Evolutionary conservation across 495 filamentous ascomycete species (phyloP).

Genomic region (Penicillium steckii): DNA sequence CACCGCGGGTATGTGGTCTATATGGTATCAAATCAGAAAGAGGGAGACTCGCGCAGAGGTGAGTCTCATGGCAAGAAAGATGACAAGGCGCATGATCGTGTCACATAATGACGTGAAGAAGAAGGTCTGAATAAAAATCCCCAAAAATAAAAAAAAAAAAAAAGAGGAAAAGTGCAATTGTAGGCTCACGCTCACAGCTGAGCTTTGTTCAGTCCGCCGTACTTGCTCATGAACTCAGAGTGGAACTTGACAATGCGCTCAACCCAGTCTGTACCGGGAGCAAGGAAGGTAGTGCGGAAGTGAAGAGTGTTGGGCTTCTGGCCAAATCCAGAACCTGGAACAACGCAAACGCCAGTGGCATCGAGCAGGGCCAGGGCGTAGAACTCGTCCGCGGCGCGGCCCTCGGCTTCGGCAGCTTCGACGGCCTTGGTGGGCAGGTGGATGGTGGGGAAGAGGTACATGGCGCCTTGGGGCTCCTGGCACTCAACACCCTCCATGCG

Average conservation of each 20-base stretch:
- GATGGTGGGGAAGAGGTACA: slow-evolving; percentile 99
- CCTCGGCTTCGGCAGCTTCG: slow-evolving; percentile 70
- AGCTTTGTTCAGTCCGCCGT: slow-evolving; percentile 32
- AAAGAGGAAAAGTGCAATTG: neutral
- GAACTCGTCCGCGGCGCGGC: slow-evolving; percentile 81
- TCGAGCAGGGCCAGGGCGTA: slow-evolving; percentile 89
- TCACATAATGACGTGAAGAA: slow-evolving; percentile 6
- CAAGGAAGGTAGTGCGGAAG: slow-evolving; percentile 95
- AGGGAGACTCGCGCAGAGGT: neutral
- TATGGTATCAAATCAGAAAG: slow-evolving; percentile 17
- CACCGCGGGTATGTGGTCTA: slow-evolving; percentile 3
- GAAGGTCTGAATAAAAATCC: neutral
- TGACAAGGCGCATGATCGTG: neutral
- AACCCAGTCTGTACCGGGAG: slow-evolving; percentile 94
- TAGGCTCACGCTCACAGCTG: neutral
- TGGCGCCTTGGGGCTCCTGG: slow-evolving; percentile 82
- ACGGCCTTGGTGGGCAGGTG: slow-evolving; percentile 70
- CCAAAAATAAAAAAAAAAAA: neutral
- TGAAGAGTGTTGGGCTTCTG: slow-evolving; percentile 90
- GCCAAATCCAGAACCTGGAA: slow-evolving; percentile 89
- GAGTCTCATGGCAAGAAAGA: neutral
- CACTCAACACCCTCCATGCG: slow-evolving; percentile 94
- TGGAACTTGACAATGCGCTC: slow-evolving; percentile 87
- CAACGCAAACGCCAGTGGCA: slow-evolving; percentile 92
- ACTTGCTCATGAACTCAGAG: slow-evolving; percentile 86